phyloP scores from a whole-genome alignment of 495 filamentous ascomycete genomes.

The Neurospora hispaniola region DNA sequence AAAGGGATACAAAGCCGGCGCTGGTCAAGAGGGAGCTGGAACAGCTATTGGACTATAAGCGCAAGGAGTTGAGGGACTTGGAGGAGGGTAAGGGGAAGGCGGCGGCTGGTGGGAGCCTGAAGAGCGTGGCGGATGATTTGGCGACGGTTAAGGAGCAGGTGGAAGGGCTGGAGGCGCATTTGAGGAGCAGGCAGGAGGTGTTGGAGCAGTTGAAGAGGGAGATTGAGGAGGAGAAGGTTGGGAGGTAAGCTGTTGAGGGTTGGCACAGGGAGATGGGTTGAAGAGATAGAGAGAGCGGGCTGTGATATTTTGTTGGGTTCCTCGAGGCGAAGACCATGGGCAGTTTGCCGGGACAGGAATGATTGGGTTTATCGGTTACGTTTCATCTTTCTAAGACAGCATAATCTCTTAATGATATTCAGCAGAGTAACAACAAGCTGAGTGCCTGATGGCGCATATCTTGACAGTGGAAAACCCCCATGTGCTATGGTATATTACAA shows the following conservation, averaged over 20 bases:
- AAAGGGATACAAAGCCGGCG: slow-evolving; percentile 60
- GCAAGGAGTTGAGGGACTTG: slow-evolving; percentile 52
- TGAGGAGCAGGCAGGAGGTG: slow-evolving; percentile 48
- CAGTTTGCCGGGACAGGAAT: not conserved
- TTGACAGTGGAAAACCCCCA: not conserved
- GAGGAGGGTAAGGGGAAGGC: slow-evolving; percentile 67
- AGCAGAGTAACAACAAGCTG: not conserved
- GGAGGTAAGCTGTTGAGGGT: slow-evolving; percentile 16
- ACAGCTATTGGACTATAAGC: slow-evolving; percentile 74
- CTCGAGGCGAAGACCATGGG: not conserved
- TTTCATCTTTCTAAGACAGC: not conserved
- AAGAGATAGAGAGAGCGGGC: not conserved
- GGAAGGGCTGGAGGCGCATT: slow-evolving; percentile 53
- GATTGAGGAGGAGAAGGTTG: slow-evolving; percentile 55
- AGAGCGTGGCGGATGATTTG: slow-evolving; percentile 56
- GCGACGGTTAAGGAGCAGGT: slow-evolving; percentile 68
- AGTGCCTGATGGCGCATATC: not conserved
- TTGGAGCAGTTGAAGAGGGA: slow-evolving; percentile 46
- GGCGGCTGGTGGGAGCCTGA: slow-evolving; percentile 48
- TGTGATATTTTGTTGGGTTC: not conserved
- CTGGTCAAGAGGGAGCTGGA: slow-evolving; percentile 90
- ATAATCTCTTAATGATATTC: not conserved
- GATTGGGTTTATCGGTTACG: not conserved
- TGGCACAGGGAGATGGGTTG: not conserved
- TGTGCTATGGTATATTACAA: no score